Base-by-base conservation (phyloP, 352 stramenopile genomes). In the Phytopythium aichiense region DNA sequence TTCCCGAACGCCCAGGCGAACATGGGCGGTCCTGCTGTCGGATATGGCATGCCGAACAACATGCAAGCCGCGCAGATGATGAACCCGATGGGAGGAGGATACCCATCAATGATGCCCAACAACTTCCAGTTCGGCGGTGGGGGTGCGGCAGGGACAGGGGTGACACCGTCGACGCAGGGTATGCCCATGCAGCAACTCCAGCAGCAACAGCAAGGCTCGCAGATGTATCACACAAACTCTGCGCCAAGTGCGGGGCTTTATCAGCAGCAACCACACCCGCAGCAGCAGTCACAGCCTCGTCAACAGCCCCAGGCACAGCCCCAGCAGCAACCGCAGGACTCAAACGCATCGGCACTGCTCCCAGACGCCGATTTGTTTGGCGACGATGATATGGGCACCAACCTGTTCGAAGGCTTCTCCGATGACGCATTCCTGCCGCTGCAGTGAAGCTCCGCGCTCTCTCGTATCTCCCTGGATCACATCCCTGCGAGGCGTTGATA, bases 331-430 rank as follows among this genome's bases (percentile, higher is more conserved):
- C 33, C 38, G 2, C 35, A 31, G 62, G 64, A 54, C 33, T 38
- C 48, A 22, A 66, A 62, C 46, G 38, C 58, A 2, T 64, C 71
- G 51, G 68, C 50, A 58, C 60, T 65, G 30, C 65, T 69, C 31
- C 40, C 67, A 50, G 67, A 77, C 50, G 58, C 54, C 37, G 63
- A 58, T 40, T 59, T 86, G 12, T 86, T 81, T 64, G 79, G 78
- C 38, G 79, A 88, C 59, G 58, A 49, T 25, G 62, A 72, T 16
- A 54, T 54, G 48, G 13, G 12, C 60, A 66, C 69, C 38, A 91
- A 87, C 61, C 76, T 92, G n/a, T 92, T 92, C 46, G 84, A 92
- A 65, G 84, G 72, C 1, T 73, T 92, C 48, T 71, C 79, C 48
- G 81, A 91, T 45, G 84, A 92, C 66, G 71, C 77, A 20, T 92